Percentiles rank a stretch among this genome's conserved stretches.
phyloP scores from a whole-genome alignment of 805 yeast species.

The Phaffomyces opuntiae region DNA sequence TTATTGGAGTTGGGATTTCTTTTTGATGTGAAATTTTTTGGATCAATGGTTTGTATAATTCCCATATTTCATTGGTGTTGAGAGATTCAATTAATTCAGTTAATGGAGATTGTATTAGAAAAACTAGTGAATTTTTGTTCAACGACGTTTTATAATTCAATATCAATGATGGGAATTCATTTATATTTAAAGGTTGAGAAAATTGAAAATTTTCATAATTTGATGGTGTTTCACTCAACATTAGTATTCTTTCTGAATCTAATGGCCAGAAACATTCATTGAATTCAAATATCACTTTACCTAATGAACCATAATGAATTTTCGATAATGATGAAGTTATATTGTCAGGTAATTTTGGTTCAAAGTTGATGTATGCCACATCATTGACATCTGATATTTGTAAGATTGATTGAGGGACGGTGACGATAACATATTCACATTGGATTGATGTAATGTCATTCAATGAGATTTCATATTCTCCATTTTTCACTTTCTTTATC shows the following conservation, averaged over 20 bases:
- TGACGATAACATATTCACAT: slow-evolving; percentile 57
- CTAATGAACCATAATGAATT: slow-evolving; percentile 60
- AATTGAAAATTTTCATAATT: slow-evolving; percentile 12
- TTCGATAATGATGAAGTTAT: slow-evolving; percentile 37
- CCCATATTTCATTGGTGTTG: slow-evolving; percentile 48
- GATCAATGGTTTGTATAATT: slow-evolving; percentile 42
- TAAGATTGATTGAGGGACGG: slow-evolving; percentile 73
- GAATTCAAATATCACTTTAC: slow-evolving; percentile 69
- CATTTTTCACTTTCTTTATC: slow-evolving; percentile 28
- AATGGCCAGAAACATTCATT: slow-evolving; percentile 52
- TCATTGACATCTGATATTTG: slow-evolving; percentile 28
- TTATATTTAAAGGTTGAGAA: slow-evolving; percentile 30
- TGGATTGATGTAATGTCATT: slow-evolving; percentile 26
- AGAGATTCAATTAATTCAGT: slow-evolving; percentile 48
- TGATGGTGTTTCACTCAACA: slow-evolving; percentile 33
- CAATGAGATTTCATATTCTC: slow-evolving; percentile 20
- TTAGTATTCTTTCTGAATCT: slow-evolving; percentile 42
- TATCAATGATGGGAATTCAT: slow-evolving; percentile 56
- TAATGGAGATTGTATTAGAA: slow-evolving; percentile 65
- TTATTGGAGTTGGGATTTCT: slow-evolving; percentile 31
- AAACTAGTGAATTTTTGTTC: slow-evolving; percentile 47
- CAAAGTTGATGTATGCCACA: slow-evolving; percentile 47
- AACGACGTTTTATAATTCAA: slow-evolving; percentile 49
- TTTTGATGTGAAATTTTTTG: slow-evolving; percentile 5
- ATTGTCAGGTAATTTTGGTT: slow-evolving; percentile 44